Evolutionary conservation across 2,329 filamentous ascomycete genomes (phyloP).

Genomic region (Claviceps cyperi): DNA sequence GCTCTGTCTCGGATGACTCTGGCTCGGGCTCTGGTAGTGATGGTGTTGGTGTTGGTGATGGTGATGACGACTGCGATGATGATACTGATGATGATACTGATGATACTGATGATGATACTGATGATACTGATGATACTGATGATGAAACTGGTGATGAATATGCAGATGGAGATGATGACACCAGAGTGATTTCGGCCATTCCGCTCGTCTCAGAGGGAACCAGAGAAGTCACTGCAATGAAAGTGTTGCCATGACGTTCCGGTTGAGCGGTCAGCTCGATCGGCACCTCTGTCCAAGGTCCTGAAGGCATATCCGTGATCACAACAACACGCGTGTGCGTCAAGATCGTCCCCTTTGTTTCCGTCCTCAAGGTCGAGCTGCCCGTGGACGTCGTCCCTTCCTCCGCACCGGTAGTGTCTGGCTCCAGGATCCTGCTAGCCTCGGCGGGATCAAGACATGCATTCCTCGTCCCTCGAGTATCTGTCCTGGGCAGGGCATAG

Average conservation of each 20-base stretch:
- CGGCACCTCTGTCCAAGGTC: neutral
- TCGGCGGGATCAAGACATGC: slow-evolving; percentile 28
- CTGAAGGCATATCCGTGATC: neutral
- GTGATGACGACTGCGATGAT: neutral
- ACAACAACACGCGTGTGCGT: slow-evolving; percentile 1
- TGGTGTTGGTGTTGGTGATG: neutral
- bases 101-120: neutral
- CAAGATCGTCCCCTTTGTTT: neutral
- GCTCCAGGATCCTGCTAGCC: slow-evolving; percentile 29
- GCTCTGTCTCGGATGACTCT: neutral
- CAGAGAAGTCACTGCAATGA: neutral
- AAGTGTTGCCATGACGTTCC: neutral
- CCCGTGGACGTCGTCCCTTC: slow-evolving; percentile 3
- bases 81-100: neutral
- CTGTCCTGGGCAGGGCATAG: slow-evolving; percentile 39
- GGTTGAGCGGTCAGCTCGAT: neutral
- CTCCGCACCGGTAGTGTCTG: slow-evolving; percentile 1
- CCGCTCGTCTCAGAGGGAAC: neutral
- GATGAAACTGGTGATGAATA: neutral
- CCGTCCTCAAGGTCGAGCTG: slow-evolving; percentile 1
- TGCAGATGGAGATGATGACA: neutral
- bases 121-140: neutral
- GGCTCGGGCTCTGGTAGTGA: neutral
- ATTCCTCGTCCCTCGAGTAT: slow-evolving; percentile 31
- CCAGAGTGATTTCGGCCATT: neutral